Evolutionary conservation across 2,329 filamentous ascomycete species (phyloP), one percentile per base, ranked within the genome.

Genomic region (Penicillium capsulatum): DNA sequence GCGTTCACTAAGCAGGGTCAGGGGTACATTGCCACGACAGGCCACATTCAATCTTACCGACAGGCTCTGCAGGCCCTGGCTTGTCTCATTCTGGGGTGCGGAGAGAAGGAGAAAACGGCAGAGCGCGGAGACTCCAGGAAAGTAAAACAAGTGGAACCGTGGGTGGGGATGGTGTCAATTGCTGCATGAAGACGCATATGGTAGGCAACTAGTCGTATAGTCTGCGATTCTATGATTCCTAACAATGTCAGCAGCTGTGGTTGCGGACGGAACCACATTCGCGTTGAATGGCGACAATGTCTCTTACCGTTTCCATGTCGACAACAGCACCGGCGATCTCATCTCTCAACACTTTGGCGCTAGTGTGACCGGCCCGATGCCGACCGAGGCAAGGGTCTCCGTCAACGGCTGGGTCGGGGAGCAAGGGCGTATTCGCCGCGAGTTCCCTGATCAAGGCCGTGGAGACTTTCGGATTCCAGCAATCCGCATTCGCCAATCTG

Each of bases 291-390:
- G 75, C 17, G 63, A 74, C 31, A 67, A 69, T 46, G 67, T 80
- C 19, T 81, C 79, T 1, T 83, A 83, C 51, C 74, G 76, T 30
- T 81, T 83, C 57, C 80, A 82, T 46, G 77, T 81, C 31, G 75
- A 83, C 45, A 61, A 71, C 3, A 55, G 54, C 7, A 76, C 73
- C 0, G 72, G 75, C 3, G 79, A 83, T 38, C 67, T 83, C 26
- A 57, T 77, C 11, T 72, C 74, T 0, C 78, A 82, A 49, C 79
- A 83, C 53, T 83, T 80, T 47, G 80, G 80, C 29, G 77, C 72
- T 9, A 69, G 67, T 1, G 67, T 74, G 3, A 71, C 70, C 2
- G 79, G 80, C 34, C 69, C 75, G 11, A 66, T 74, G 2, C 68
- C 71, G 0, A 64, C 68, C 1, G 65, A 69, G 26, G 55, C 48